Base-by-base conservation (phyloP, 2,329 filamentous ascomycete species). In the Aureobasidium sp. region DNA sequence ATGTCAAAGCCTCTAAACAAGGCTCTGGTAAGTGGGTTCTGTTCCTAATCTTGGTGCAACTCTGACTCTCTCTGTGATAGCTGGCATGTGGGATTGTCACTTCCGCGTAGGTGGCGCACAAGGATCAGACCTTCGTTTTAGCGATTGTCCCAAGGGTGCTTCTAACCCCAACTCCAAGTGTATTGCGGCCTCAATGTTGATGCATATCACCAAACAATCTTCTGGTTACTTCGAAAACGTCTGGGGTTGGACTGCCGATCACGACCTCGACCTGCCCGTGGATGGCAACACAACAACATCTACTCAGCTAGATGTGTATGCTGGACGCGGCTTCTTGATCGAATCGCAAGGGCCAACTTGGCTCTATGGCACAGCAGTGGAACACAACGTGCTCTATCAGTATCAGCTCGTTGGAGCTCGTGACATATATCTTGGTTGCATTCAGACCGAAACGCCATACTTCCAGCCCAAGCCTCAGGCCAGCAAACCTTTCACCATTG, bases 171-270 rank as follows among this genome's bases (percentile, higher is more conserved):
- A 55, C 59, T 55, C 52, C 64, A 53, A 65, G 9, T 75, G 73
- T 64, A 64, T 69, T 12, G 72, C 70, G 5, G 73, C 70, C 4
- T 73, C 72, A 63, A 62, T 73, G 48, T 70, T 82, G 61, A 69
- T 86, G 31, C 81, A 85, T 66, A 71, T 84, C 6, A 77, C 77
- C 0, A 63, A 70, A 9, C 72, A 71, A 0, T 77, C 77, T 0
- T 78, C 78, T 1, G 77, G 76, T 7, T 84, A 84, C 65, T 75
- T 84, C 55, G 82, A 85, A 67, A 82, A 81, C 63, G 74, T 76
- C 63, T 83, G 79, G 81, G 77, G 75, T 67, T 82, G 79, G 79
- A 76, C 77, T 2, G 79, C 80, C 0, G 82, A 84, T 65, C 82
- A 84, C 71, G 78, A 79, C 63, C 73, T 84, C 15, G 74, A 78